Evolutionary conservation across 441 rosid genomes (phyloP), one percentile per base, ranked within the genome.

Genomic region (Iberis amara): DNA sequence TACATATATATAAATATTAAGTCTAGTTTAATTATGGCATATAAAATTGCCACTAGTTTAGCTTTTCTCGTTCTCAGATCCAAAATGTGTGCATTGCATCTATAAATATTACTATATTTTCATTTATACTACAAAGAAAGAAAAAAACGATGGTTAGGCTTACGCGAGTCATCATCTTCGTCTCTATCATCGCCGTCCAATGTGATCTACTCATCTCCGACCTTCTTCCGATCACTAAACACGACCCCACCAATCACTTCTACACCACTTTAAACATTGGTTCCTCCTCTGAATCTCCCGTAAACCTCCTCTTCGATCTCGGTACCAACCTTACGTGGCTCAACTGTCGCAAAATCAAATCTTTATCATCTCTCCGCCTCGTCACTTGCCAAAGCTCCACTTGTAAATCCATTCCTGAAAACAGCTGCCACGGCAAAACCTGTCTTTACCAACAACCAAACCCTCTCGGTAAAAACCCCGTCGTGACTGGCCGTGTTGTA

Each of bases 151-250:
- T 62, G 66, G 5, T 26, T 53, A 12, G 27, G 18, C 28, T 46
- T 30, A 13, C 27, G 27, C 27, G 27, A 8, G 18, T 46, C 21
- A 1, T 47, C 7, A 7, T 47, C 37, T 10, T 47, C 28, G n/a
- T 62, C 23, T 46, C 31, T 8, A 32, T 54, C 5, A 13, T 62
- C 0, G 18, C 24, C 10, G 4, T n/a, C 49, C 24, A n/a, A 36
- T 4, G 4, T 24, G 10, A 49, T 50, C 24, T 28, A 41, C 1
- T 23, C 36, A 24, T 13, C 45, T 15, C 39, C 1, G 15, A 46
- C 55, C n/a, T 62, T 62, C 61, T 62, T 54, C 68, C 68, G 0
- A 62, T 62, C 43, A 46, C 49, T 11, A 62, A 62, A 54, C 44
- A 55, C 61, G 44, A 54, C 21, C 30, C 61, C 38, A 39, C 50